Conservation (phyloP, 306 rosid species). For the Prunus persica region Prunus_persica_NCBIv2 NC_034009.1:42396001-42396500, state of each 20-base stretch:
- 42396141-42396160: no score
- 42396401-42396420: no score
- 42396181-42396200: constrained; percentile 69
- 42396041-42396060: not conserved
- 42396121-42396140: no score
- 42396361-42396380: constrained; percentile 72
- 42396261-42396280: constrained; percentile 37
- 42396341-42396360: constrained; percentile 61
- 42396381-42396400: constrained; percentile 70
- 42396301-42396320: constrained; percentile 35
- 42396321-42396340: constrained; percentile 59
- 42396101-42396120: no score
- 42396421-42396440: no score
- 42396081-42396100: no score
- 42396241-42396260: constrained; percentile 64
- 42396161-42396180: not conserved
- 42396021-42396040: not conserved
- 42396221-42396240: constrained; percentile 50
- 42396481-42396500: no score
- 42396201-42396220: constrained; percentile 90
- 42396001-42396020: not conserved
- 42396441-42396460: no score
- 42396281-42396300: constrained; percentile 37
- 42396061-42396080: no score
- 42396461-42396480: no score